phyloP scores from a whole-genome alignment of 2,329 filamentous ascomycete genomes.

The Drechslerella coelobrocha region DNA sequence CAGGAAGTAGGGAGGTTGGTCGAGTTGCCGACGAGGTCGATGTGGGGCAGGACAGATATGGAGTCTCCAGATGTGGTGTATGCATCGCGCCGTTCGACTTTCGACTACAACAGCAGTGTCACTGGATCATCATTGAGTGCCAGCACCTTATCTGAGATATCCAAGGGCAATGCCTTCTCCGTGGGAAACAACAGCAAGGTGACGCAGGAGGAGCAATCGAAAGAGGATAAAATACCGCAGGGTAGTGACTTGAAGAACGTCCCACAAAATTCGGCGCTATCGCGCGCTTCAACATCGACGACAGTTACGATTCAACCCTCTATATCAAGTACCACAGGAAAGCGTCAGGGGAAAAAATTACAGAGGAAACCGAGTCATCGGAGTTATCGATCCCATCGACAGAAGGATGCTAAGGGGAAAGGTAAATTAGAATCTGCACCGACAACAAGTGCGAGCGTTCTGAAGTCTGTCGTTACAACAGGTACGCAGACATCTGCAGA shows the following conservation, averaged over 20 bases:
- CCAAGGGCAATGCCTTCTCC: conserved; percentile 41
- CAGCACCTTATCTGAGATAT: conserved; percentile 39
- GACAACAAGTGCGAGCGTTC: neutral
- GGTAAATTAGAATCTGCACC: conserved; percentile 5
- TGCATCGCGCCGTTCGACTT: conserved; percentile 34
- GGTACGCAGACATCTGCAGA: conserved; percentile 29
- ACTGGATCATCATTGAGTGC: conserved; percentile 42
- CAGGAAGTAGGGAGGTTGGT: conserved; percentile 30
- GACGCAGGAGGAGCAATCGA: conserved; percentile 23
- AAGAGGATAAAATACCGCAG: conserved; percentile 1
- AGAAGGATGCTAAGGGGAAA: conserved; percentile 17
- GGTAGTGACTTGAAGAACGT: neutral
- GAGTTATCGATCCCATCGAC: conserved; percentile 27
- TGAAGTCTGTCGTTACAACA: conserved; percentile 29
- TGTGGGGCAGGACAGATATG: conserved; percentile 41
- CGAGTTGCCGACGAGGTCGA: conserved; percentile 27
- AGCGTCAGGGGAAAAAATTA: conserved; percentile 31
- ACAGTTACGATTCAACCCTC: conserved; percentile 21
- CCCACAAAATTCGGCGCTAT: conserved; percentile 13
- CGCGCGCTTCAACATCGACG: conserved; percentile 29
- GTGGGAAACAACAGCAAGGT: conserved; percentile 44
- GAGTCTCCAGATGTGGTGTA: conserved; percentile 39
- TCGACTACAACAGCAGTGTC: conserved; percentile 34
- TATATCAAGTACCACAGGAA: conserved; percentile 23
- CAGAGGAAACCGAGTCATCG: conserved; percentile 37